These are phyloP conservation scores for Chrysopogon serrulatus DNA, from an alignment of 176 grass and related monocot species.

Conservation along the genomic window DNA sequence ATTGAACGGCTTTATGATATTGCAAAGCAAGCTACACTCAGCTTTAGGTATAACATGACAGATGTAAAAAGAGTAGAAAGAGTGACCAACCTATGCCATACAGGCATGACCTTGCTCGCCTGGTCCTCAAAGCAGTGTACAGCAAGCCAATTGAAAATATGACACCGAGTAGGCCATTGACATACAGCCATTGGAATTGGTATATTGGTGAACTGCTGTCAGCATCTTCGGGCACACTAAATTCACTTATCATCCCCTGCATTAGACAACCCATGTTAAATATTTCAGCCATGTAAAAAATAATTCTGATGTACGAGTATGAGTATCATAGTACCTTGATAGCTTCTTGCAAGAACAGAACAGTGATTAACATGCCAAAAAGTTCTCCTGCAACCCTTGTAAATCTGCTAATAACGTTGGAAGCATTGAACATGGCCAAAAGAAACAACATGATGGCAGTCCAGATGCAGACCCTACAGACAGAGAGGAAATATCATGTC, in stretches of 20 bases:
- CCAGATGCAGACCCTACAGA: slow-evolving; percentile 89
- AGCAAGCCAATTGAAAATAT: slow-evolving; percentile 78
- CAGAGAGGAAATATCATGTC: slow-evolving; percentile 19
- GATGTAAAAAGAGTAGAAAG: background rate
- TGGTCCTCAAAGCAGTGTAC: slow-evolving; percentile 64
- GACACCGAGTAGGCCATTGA: slow-evolving; percentile 75
- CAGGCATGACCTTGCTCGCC: slow-evolving; percentile 61
- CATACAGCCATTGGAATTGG: slow-evolving; percentile 81
- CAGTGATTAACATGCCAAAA: slow-evolving; percentile 94
- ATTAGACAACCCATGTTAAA: background rate
- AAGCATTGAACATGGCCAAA: slow-evolving; percentile 79
- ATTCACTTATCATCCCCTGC: slow-evolving; percentile 79
- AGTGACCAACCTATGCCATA: slow-evolving; percentile 64
- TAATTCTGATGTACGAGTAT: background rate
- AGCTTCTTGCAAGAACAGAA: slow-evolving; percentile 89
- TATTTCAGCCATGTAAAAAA: background rate
- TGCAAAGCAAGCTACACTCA: background rate
- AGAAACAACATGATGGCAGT: slow-evolving; percentile 77
- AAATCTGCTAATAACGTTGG: slow-evolving; percentile 80
- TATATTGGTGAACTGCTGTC: slow-evolving; percentile 27
- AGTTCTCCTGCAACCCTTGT: slow-evolving; percentile 95
- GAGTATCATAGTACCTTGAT: slow-evolving; percentile 52
- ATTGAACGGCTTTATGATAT: slow-evolving; percentile 9
- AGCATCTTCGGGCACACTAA: slow-evolving; percentile 49
- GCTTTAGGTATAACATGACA: background rate